Conservation (phyloP, 129 eudicot genomes). For the Artemisia tridentata region DNA sequence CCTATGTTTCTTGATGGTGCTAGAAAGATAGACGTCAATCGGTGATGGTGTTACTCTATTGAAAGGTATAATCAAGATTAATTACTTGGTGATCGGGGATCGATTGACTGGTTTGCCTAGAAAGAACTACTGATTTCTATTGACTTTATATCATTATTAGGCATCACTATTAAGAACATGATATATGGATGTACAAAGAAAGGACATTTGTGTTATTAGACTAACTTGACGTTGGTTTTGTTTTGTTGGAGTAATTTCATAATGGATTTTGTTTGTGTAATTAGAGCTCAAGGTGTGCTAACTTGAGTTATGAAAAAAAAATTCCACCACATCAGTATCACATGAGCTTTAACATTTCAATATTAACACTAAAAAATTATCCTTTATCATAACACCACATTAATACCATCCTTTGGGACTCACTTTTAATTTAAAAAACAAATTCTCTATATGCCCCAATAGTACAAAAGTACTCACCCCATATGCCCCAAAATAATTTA, state of each 20-base stretch:
- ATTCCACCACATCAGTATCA: too few species aligned
- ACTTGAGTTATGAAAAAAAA: too few species aligned
- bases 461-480: too few species aligned
- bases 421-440: too few species aligned
- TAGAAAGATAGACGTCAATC: conserved; percentile 28
- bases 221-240: background rate
- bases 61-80: background rate
- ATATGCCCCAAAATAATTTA: too few species aligned
- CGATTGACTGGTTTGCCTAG: conserved; percentile 31
- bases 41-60: background rate
- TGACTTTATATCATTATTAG: conserved; percentile 21
- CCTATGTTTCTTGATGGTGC: conserved; percentile 32
- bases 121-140: conserved; percentile 27
- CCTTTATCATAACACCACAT: too few species aligned
- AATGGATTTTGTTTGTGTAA: background rate
- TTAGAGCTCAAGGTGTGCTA: too few species aligned
- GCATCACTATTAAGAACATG: conserved; percentile 6
- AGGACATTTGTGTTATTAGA: background rate
- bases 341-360: too few species aligned
- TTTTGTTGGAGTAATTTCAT: background rate
- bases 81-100: background rate
- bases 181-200: background rate
- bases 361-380: too few species aligned
- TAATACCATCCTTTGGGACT: too few species aligned
- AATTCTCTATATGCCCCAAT: too few species aligned